phyloP scores from a whole-genome alignment of 768 basidiomycete species.

The Pluteus cervinus region DNA sequence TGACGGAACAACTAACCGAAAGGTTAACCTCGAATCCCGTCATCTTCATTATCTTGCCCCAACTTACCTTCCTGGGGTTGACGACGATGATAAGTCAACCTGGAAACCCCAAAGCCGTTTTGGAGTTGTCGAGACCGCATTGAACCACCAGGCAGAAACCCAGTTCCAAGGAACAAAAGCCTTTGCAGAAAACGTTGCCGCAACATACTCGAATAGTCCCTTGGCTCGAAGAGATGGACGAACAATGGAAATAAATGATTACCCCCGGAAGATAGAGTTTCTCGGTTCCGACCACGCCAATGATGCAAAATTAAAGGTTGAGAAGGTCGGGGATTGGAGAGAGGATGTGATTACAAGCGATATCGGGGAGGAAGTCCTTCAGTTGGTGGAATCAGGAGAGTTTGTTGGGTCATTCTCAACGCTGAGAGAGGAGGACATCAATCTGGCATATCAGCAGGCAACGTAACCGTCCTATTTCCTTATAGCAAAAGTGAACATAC shows the following conservation, averaged over 20 bases:
- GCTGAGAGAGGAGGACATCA: conserved; percentile 4
- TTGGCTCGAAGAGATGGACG: conserved; percentile 6
- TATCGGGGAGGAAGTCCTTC: conserved; percentile 9
- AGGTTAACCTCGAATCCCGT: conserved; percentile 12
- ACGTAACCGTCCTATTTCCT: too few species aligned
- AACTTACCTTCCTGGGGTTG: conserved; percentile 10
- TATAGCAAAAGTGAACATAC: too few species aligned
- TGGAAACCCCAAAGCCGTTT: conserved; percentile 12
- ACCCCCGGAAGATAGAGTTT: conserved; percentile 13
- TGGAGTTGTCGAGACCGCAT: conserved; percentile 10
- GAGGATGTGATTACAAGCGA: conserved; percentile 7
- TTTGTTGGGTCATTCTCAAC: conserved; percentile 1
- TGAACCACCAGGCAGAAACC: conserved; percentile 20
- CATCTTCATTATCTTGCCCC: conserved; percentile 13
- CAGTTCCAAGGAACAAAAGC: conserved; percentile 16
- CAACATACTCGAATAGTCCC: conserved; percentile 15
- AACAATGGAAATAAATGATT: conserved; percentile 10
- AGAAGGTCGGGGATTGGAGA: conserved; percentile 10
- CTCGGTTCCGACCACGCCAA: conserved; percentile 20
- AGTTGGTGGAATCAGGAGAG: conserved; percentile 6
- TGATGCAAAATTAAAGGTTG: conserved; percentile 21
- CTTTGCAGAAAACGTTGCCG: conserved; percentile 6
- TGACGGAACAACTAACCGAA: conserved; percentile 19
- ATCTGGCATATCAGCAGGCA: too few species aligned
- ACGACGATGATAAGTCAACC: conserved; percentile 12